Conservation (phyloP, 768 basidiomycete genomes). For the Boletus pseudo-olivaceus region DNA sequence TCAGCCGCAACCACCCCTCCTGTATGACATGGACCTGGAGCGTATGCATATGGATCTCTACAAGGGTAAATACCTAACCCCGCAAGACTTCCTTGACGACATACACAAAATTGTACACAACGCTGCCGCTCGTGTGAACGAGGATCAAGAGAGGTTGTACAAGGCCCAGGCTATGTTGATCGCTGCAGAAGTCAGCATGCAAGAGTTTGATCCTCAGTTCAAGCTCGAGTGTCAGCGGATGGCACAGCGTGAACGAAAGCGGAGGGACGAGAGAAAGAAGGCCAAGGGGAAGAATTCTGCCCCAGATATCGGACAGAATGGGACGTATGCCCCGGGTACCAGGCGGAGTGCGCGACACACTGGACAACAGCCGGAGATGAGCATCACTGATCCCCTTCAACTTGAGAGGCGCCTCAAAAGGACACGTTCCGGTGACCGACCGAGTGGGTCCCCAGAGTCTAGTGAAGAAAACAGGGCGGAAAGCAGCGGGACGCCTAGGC, state of each 20-base stretch:
- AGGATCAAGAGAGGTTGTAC: conserved; percentile 72
- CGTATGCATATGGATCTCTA: conserved; percentile 84
- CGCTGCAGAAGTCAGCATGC: conserved; percentile 78
- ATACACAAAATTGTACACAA: conserved; percentile 80
- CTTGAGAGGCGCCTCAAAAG: conserved; percentile 76
- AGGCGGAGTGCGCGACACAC: conserved; percentile 72
- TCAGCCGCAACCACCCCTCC: conserved; percentile 40
- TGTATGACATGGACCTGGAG: conserved; percentile 90
- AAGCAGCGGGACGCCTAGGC: conserved; percentile 33
- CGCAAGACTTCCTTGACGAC: conserved; percentile 83
- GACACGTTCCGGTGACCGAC: conserved; percentile 56
- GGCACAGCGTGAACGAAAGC: conserved; percentile 70
- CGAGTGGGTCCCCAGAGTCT: conserved; percentile 43
- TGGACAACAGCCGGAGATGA: conserved; percentile 66
- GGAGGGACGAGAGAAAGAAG: conserved; percentile 49
- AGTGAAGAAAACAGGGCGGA: conserved; percentile 47
- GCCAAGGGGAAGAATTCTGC: conserved; percentile 31
- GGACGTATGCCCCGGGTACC: conserved; percentile 45
- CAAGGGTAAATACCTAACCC: conserved; percentile 81
- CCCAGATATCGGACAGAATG: conserved; percentile 28
- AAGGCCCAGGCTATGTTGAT: conserved; percentile 89
- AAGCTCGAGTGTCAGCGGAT: conserved; percentile 83
- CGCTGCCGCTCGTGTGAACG: conserved; percentile 48
- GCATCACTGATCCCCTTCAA: conserved; percentile 70
- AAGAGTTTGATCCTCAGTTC: conserved; percentile 80